Evolutionary conservation across 768 basidiomycete species (phyloP), one percentile per base, ranked within the genome.

Genomic region (Candolleomyces aberdarensis): DNA sequence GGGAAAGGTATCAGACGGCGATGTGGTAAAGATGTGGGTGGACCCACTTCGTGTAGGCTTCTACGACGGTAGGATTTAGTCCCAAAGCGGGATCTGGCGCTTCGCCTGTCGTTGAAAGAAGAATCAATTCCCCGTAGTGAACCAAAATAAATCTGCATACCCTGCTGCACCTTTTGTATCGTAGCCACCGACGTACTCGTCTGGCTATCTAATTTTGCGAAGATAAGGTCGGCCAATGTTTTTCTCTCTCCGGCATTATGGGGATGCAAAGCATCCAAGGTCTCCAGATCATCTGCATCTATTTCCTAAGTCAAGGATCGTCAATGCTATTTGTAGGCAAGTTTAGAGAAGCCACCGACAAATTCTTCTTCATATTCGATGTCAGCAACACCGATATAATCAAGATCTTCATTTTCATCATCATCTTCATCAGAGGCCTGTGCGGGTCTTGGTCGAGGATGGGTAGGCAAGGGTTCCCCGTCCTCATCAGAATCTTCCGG

Each of bases 171-270:
- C 66, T 85, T 85, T 70, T 83, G 82, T 58, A 87, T 85, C 31
- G 82, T 76, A 10, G 83, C 80, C 8, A 84, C 72, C 43, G 82
- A 78, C 49, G 78, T 77, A 4, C 80, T 72, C 63, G 88, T 85
- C 13, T 78, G 81, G 59, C 80, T 83, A 61, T 96, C 89, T 22
- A 99, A 80, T 76, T 98, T 98, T 26, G 91, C 83, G 70, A 99
- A 93, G 61, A 98, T 99, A n/a, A 98, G 80, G 71, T 99, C 97
- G 32, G 97, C 97, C 32, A 99, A 78, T 2, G 96, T 98, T 72
- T 85, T 83, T 49, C 92, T 85, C 71, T 92, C 88, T 7, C 83
- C 82, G 15, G 85, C 80, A 73, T 88, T 92, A 14, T 85, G 75
- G 43, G 94, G 94, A 47, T 92, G 82, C 32, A 94, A 78, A 14